phyloP scores from a whole-genome alignment of 1,139 yeast genomes.

The Geotrichum citri-aurantii region DNA sequence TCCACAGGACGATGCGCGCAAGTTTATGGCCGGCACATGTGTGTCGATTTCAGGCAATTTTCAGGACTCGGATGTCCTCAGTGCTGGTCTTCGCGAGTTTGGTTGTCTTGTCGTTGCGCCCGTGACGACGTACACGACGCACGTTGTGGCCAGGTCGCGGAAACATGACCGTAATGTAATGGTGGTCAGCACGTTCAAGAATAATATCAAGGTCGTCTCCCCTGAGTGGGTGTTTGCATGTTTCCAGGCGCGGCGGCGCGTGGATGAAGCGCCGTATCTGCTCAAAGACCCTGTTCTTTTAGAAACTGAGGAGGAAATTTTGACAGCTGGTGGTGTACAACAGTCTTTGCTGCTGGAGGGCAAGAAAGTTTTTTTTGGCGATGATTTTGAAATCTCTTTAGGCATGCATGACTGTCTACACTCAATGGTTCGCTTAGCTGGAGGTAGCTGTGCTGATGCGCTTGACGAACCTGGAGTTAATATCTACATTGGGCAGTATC shows the following conservation, averaged over 20 bases:
- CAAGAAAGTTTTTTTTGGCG: background rate
- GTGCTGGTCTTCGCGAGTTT: conserved; percentile 58
- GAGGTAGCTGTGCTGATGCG: conserved; percentile 33
- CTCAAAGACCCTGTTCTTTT: background rate
- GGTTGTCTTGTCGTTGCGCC: conserved; percentile 41
- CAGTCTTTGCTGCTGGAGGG: background rate
- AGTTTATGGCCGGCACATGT: conserved; percentile 32
- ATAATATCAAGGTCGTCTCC: conserved; percentile 49
- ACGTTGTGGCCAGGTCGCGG: conserved; percentile 55
- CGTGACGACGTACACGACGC: conserved; percentile 71
- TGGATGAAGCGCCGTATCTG: conserved; percentile 51
- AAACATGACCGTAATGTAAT: conserved; percentile 39
- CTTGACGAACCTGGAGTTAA: background rate
- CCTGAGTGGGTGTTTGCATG: conserved; percentile 73
- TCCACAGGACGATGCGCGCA: background rate
- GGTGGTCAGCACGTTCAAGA: conserved; percentile 23
- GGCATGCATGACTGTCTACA: background rate
- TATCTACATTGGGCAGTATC: background rate
- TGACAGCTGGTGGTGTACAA: background rate
- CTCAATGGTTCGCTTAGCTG: conserved; percentile 25
- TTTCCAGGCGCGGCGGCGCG: conserved; percentile 45
- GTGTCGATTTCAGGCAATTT: conserved; percentile 48
- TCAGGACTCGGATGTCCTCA: conserved; percentile 64
- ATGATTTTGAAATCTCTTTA: background rate
- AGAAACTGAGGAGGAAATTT: background rate